Base-by-base conservation (phyloP, 148 eudicot species). In the Oxyria digyna region DNA sequence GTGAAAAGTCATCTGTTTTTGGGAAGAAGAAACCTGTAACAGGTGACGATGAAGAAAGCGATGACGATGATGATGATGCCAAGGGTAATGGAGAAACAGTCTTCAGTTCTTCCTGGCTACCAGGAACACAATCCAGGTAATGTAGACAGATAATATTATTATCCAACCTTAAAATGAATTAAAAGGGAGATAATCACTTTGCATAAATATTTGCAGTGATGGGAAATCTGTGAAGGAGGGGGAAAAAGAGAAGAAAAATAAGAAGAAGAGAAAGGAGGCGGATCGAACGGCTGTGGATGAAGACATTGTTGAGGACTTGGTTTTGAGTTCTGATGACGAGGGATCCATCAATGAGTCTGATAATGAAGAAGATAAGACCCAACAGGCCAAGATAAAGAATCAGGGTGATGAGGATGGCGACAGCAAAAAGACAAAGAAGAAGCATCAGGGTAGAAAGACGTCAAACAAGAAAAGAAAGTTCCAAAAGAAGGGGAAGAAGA, bases 261-360 rank as follows among this genome's bases (percentile, higher is more conserved):
- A 80, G 80, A 83, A 63, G 67, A 75, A 75, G 73, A 45, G 29
- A 67, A 72, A 72, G 72, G 75, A 63, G 15, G 20, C n/a, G 4
- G 67, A 71, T 31, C 72, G 71, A 42, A 77, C 75, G 64, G 75
- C 77, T 29, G 76, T 67, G 3, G 95, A 87, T 15, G 91, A 93
- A 78, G 98, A 93, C 78, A 80, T 93, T 64, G 87, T 93, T 64
- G 86, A 89, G 79, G 98, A 93, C 71, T 85, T 93, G 75, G 81
- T 93, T 21, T 78, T 93, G 37, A 93, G 98, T 74, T 90, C 95
- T 41, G 97, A 91, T 23, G 87, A 78, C 26, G 87, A 82, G 29
- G 81, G 79, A 65, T 72, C 75, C 71, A 13, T 69, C 65, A 68
- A 68, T 68, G 85, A 79, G 43, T 52, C 55, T 11, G 69, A 75